These are phyloP conservation scores for Lactarius quietus DNA, from an alignment of 768 basidiomycete genomes.

Conservation along the genomic window DNA sequence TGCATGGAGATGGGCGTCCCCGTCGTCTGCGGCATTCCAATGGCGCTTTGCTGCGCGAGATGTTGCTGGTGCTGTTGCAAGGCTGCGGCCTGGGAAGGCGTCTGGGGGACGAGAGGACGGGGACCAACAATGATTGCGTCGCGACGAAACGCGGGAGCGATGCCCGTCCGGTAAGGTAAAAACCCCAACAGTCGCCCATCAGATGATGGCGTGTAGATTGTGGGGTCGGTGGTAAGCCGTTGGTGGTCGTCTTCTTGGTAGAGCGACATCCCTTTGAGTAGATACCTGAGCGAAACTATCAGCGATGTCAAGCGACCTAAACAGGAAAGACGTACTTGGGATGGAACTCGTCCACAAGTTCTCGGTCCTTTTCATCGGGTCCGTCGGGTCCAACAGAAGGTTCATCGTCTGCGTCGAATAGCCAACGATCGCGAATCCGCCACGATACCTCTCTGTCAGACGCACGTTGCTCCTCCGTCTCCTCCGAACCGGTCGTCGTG, in stretches of 20 bases:
- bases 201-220: constrained; percentile 17
- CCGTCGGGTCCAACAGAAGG: constrained; percentile 55
- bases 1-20: constrained; percentile 58
- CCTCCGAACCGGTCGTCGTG: constrained; percentile 25
- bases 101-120: constrained; percentile 21
- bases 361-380: constrained; percentile 62
- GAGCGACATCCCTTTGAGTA: constrained; percentile 34
- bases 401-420: constrained; percentile 62
- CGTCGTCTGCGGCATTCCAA: constrained; percentile 31
- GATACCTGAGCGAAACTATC: constrained; percentile 38
- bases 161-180: constrained; percentile 22
- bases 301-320: not conserved
- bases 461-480: constrained; percentile 29
- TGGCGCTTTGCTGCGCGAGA: constrained; percentile 13
- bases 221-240: constrained; percentile 25
- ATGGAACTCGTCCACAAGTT: constrained; percentile 69
- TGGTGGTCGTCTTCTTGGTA: constrained; percentile 26
- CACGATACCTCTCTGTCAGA: constrained; percentile 41
- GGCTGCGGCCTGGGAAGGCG: constrained; percentile 23
- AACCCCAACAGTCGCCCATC: constrained; percentile 21
- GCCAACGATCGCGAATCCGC: constrained; percentile 58
- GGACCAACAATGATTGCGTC: constrained; percentile 23
- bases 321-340: constrained; percentile 38
- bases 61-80: constrained; percentile 22
- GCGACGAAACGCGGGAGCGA: constrained; percentile 21